Conservation (phyloP, 768 basidiomycete genomes). For the Boletus subcaerulescens region DNA sequence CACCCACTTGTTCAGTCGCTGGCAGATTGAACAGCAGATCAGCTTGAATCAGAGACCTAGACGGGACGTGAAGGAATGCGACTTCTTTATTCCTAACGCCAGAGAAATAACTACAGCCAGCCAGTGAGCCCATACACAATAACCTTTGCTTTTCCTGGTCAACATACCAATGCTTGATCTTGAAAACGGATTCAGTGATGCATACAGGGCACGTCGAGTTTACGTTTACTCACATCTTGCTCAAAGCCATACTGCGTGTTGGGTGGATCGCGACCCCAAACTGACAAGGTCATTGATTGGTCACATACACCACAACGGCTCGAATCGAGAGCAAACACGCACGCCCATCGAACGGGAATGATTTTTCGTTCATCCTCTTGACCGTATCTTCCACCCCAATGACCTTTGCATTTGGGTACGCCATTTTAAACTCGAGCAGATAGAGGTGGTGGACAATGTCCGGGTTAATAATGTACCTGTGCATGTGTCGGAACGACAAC, state of each 20-base stretch:
- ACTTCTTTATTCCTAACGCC: conserved; percentile 77
- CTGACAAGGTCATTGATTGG: conserved; percentile 21
- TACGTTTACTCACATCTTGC: conserved; percentile 46
- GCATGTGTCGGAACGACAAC: neutral
- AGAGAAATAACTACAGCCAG: conserved; percentile 54
- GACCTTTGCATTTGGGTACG: conserved; percentile 69
- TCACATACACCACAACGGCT: neutral
- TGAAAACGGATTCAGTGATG: neutral
- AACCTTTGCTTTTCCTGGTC: neutral
- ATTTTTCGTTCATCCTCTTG: conserved; percentile 49
- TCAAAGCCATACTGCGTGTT: conserved; percentile 76
- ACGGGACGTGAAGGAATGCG: conserved; percentile 72
- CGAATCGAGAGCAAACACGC: conserved; percentile 16
- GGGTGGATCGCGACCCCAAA: conserved; percentile 62
- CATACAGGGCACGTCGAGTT: neutral
- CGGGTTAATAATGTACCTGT: conserved; percentile 56
- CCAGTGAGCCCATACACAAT: neutral
- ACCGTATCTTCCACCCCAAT: conserved; percentile 61
- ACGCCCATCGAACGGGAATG: conserved; percentile 64
- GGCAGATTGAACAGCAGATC: conserved; percentile 86
- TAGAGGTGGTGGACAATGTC: conserved; percentile 60
- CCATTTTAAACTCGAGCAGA: conserved; percentile 61
- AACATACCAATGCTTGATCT: conserved; percentile 52
- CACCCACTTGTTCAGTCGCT: conserved; percentile 64
- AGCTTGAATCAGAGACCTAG: conserved; percentile 72